Percentiles rank a stretch among this genome's conserved stretches.
phyloP scores from a whole-genome alignment of 1,284 basidiomycete species.

The Leccinum fallax region DNA sequence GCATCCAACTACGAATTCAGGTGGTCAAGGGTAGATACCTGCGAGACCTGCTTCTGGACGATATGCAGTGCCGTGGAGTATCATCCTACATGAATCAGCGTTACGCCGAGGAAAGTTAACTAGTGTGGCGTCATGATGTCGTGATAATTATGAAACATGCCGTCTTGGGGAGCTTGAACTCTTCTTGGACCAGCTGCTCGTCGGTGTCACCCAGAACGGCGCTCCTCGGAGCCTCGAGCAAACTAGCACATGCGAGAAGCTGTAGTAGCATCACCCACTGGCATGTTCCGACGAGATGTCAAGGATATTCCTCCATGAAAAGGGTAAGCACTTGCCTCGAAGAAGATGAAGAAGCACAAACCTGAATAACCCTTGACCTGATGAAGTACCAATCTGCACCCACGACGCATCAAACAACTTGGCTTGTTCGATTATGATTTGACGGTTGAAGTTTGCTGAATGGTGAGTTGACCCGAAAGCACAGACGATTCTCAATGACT shows the following conservation, averaged over 20 bases:
- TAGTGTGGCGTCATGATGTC: conserved; percentile 37
- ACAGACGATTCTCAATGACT: background rate
- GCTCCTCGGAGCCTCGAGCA: background rate
- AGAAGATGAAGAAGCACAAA: background rate
- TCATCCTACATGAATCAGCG: conserved; percentile 41
- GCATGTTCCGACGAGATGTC: background rate
- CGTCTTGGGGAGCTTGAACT: conserved; percentile 47
- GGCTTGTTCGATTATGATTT: background rate
- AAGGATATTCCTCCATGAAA: background rate
- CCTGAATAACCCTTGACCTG: background rate
- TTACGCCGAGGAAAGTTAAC: background rate
- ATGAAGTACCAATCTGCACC: background rate
- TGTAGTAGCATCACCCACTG: conserved; percentile 10
- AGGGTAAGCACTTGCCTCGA: background rate
- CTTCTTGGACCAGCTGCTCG: conserved; percentile 32
- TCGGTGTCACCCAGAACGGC: background rate
- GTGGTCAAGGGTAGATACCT: conserved; percentile 54
- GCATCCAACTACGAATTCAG: conserved; percentile 57
- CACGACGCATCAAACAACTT: background rate
- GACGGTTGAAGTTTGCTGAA: background rate
- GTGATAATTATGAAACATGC: conserved; percentile 47
- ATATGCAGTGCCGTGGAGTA: conserved; percentile 52
- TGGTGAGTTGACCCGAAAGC: background rate
- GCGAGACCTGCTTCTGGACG: conserved; percentile 42
- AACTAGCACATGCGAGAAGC: background rate